Percentiles rank a stretch among this genome's conserved stretches.
These are phyloP conservation scores for Penicillium sp. DNA, from an alignment of 2,329 filamentous ascomycete genomes.

Conservation along the genomic window DNA sequence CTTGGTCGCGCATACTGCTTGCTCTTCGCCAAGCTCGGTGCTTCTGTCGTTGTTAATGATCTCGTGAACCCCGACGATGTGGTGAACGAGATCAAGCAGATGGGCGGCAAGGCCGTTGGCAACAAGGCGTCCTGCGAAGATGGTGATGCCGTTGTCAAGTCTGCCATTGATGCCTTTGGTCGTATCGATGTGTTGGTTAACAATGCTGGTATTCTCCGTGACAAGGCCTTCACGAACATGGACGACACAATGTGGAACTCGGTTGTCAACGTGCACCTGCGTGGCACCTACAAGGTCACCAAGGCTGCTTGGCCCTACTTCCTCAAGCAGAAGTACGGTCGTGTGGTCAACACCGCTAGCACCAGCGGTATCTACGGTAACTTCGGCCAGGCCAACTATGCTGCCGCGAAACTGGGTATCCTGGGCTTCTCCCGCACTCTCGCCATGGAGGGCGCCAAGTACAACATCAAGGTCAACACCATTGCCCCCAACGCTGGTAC, in stretches of 20 bases:
- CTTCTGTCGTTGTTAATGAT: constrained; percentile 89
- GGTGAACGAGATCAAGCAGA: constrained; percentile 84
- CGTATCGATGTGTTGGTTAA: constrained; percentile 94
- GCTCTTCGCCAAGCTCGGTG: constrained; percentile 77
- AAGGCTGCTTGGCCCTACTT: constrained; percentile 98
- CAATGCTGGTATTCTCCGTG: constrained; percentile 94
- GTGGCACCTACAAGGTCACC: constrained; percentile 92
- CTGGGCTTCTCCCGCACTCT: constrained; percentile 91
- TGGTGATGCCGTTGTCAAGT: constrained; percentile 84
- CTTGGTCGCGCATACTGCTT: constrained; percentile 88
- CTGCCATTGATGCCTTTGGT: constrained; percentile 86
- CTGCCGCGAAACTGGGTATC: constrained; percentile 86
- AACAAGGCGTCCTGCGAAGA: constrained; percentile 93
- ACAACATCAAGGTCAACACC: constrained; percentile 98
- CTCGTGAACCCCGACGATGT: constrained; percentile 86
- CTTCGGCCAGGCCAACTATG: constrained; percentile 98
- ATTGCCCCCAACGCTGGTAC: constrained; percentile 97
- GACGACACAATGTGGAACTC: constrained; percentile 88
- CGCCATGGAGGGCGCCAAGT: constrained; percentile 87
- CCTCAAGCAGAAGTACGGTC: constrained; percentile 97
- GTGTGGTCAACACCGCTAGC: constrained; percentile 92
- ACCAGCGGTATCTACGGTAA: constrained; percentile 98
- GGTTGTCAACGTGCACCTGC: constrained; percentile 85
- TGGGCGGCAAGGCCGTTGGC: constrained; percentile 82
- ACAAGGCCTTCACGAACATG: constrained; percentile 99